phyloP scores from a whole-genome alignment of 2,329 filamentous ascomycete species.

The Hypomyces rosellus region DNA sequence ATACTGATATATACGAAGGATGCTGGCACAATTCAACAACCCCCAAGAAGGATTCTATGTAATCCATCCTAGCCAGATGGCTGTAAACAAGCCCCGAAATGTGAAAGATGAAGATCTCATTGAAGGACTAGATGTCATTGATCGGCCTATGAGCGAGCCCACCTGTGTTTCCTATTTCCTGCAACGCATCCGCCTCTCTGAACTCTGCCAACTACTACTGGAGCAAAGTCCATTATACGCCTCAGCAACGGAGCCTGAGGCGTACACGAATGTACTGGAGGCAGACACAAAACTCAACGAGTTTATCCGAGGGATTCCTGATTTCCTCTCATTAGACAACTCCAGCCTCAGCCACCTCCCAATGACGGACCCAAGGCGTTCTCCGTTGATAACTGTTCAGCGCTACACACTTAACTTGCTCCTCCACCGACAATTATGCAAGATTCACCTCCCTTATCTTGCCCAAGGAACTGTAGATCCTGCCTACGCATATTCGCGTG shows the following conservation, averaged over 20 bases:
- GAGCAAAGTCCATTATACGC: slow-evolving; percentile 24
- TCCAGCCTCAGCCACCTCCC: slow-evolving; percentile 16
- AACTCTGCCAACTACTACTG: slow-evolving; percentile 29
- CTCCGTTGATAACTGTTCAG: slow-evolving; percentile 22
- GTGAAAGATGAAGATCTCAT: slow-evolving; percentile 32
- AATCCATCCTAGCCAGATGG: slow-evolving; percentile 34
- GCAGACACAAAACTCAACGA: slow-evolving; percentile 25
- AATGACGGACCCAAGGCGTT: slow-evolving; percentile 16
- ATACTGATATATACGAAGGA: slow-evolving; percentile 17
- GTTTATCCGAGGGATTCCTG: slow-evolving; percentile 23
- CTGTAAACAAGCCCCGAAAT: slow-evolving; percentile 32
- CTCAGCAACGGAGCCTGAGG: slow-evolving; percentile 23
- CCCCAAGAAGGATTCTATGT: slow-evolving; percentile 30
- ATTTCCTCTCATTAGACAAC: slow-evolving; percentile 22
- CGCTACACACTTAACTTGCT: slow-evolving; percentile 28
- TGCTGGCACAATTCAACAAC: slow-evolving; percentile 30
- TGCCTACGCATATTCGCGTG: slow-evolving; percentile 25
- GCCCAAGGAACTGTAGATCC: slow-evolving; percentile 28
- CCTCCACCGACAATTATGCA: slow-evolving; percentile 28
- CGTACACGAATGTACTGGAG: slow-evolving; percentile 26
- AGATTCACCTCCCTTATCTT: slow-evolving; percentile 30
- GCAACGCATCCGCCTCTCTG: slow-evolving; percentile 31
- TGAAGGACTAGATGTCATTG: slow-evolving; percentile 21
- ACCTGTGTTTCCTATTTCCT: slow-evolving; percentile 33
- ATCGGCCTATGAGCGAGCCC: slow-evolving; percentile 23